Evolutionary conservation across 306 rosid species (phyloP).

Genomic region (Dalbergia cultrata): DNA sequence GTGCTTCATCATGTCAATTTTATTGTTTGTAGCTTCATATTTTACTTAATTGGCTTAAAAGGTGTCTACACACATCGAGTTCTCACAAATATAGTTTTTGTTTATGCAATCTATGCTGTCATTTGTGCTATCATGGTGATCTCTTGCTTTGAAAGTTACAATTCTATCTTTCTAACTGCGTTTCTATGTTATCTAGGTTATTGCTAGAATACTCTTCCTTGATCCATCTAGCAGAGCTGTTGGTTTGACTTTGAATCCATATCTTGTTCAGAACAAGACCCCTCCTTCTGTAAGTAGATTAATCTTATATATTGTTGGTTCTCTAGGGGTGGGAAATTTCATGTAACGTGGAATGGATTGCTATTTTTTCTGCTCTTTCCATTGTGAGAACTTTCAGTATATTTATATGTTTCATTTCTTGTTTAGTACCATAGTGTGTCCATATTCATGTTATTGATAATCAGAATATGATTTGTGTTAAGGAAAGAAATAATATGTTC

Average conservation of each 20-base stretch:
- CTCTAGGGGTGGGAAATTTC: conserved; percentile 19
- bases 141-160: conserved; percentile 7
- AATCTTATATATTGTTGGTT: conserved; percentile 20
- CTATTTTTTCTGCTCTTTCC: background rate
- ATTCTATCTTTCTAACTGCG: conserved; percentile 31
- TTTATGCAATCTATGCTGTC: conserved; percentile 35
- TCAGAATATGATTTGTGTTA: conserved; percentile 22
- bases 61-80: background rate
- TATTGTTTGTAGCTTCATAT: conserved; percentile 27
- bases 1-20: conserved; percentile 25
- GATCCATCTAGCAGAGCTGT: conserved; percentile 93
- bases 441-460: conserved; percentile 21
- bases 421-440: background rate
- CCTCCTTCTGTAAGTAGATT: conserved; percentile 78
- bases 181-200: conserved; percentile 62
- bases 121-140: conserved; percentile 24
- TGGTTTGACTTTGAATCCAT: conserved; percentile 93
- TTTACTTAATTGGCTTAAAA: conserved; percentile 21
- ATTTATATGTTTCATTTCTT: conserved; percentile 22
- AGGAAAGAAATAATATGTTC: background rate
- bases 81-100: background rate
- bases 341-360: conserved; percentile 26
- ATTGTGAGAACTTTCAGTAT: background rate
- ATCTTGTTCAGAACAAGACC: conserved; percentile 83
- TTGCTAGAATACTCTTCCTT: conserved; percentile 87